Evolutionary conservation across 2,329 filamentous ascomycete genomes (phyloP), one percentile per base, ranked within the genome.

Genomic region (Arthrobotrys entomopaga): DNA sequence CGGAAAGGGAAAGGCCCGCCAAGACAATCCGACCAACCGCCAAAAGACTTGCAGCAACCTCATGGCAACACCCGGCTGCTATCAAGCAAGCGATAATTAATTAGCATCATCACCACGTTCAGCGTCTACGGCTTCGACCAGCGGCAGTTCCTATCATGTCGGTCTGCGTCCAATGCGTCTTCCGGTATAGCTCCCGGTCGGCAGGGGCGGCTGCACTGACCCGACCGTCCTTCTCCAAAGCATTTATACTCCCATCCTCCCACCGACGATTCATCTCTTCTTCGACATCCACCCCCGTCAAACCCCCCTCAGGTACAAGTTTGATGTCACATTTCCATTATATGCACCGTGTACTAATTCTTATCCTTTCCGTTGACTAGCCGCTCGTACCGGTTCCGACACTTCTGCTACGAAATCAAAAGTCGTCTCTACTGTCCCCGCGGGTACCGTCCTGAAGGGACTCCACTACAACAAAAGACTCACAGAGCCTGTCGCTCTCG

Each of bases 381-480:
- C 50, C 0, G 10, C 29, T 34, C 29, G 29, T 10, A 3, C 61
- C 1, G 52, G 54, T 24, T 26, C 48, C 40, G 7, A 42, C 15
- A n/a, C 52, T 38, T 22, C 53, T n/a, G 20, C 53, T 26, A 11
- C 65, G 16, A 74, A 74, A 40, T 43, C 57, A 4, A 74, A 61
- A 54, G n/a, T 48, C 38, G 42, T 58, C 38, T 74, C 70, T 20
- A 72, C 65, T 50, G 50, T 63, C 78, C 83, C 85, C 1, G 87
- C 88, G 3, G 92, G 92, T 38, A 92, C 90, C 13, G 82, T 88
- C 13, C 84, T 96, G 48, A 88, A 84, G 65, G 91, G 91, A 0
- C 83, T 96, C 65, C 94, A 92, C 81, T 94, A 90, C 82, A 82
- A 89, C 79, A 95, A 95, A 83, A 87, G 87, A 77, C 86, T 86